phyloP scores from a whole-genome alignment of 164 flowering plant genomes.

The Macadamia integrifolia region DNA sequence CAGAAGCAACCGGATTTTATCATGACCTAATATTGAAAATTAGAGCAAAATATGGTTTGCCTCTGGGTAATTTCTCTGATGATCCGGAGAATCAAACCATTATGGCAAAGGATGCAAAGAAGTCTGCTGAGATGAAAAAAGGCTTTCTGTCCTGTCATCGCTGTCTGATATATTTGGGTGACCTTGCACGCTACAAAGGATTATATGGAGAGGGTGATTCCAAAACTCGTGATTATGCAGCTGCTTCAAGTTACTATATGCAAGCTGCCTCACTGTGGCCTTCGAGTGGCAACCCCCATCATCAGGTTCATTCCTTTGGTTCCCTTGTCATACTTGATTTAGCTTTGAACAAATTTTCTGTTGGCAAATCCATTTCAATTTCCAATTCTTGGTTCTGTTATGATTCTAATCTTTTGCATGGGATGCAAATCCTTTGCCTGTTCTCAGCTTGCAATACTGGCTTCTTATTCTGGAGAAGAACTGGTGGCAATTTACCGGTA shows the following conservation, averaged over 20 bases:
- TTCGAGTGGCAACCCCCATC: slow-evolving; percentile 95
- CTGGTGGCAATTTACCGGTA: slow-evolving; percentile 75
- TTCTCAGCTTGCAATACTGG: slow-evolving; percentile 89
- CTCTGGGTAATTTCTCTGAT: slow-evolving; percentile 74
- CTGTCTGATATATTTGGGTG: slow-evolving; percentile 93
- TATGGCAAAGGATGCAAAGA: slow-evolving; percentile 53
- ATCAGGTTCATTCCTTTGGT: slow-evolving; percentile 55
- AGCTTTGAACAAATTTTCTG: neutral
- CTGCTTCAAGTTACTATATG: slow-evolving; percentile 89
- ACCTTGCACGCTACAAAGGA: slow-evolving; percentile 90
- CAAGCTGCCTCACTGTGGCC: slow-evolving; percentile 88
- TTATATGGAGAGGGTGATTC: slow-evolving; percentile 85
- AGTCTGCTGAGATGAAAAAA: slow-evolving; percentile 60
- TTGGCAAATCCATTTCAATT: neutral
- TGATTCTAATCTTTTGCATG: neutral
- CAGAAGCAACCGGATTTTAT: slow-evolving; percentile 97
- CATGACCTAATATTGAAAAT: slow-evolving; percentile 90
- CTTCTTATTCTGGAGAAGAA: slow-evolving; percentile 84
- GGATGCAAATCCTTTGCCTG: neutral
- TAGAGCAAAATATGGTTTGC: slow-evolving; percentile 85
- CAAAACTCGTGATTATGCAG: slow-evolving; percentile 67
- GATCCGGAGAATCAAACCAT: slow-evolving; percentile 46
- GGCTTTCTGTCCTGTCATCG: slow-evolving; percentile 92
- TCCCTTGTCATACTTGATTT: neutral
- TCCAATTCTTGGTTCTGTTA: neutral